These are phyloP conservation scores for Macadamia tetraphylla DNA, from an alignment of 164 flowering plant genomes.

Conservation along the genomic window DNA sequence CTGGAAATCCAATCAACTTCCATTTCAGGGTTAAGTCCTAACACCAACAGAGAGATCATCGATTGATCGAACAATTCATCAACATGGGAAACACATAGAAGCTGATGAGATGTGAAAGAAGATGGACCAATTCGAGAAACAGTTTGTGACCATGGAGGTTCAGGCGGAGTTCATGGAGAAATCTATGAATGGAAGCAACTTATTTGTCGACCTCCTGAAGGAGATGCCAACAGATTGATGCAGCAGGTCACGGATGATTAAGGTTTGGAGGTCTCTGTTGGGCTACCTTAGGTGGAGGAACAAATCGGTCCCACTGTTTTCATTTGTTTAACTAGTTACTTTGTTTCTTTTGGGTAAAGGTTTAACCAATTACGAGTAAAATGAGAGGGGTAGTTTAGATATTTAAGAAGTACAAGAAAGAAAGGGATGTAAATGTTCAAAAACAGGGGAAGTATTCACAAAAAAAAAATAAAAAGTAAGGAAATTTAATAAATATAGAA, in stretches of 20 bases:
- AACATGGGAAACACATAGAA: constrained; percentile 16
- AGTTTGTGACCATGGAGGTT: constrained; percentile 20
- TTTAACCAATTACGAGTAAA: too few species aligned
- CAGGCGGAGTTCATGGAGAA: constrained; percentile 20
- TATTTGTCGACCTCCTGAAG: constrained; percentile 18
- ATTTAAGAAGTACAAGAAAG: too few species aligned
- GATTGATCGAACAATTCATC: background rate
- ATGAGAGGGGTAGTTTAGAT: too few species aligned
- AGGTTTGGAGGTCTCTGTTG: constrained; percentile 21
- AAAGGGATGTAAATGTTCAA: too few species aligned
- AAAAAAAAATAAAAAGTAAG: too few species aligned
- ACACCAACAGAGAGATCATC: background rate
- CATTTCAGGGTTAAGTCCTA: background rate
- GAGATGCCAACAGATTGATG: constrained; percentile 18
- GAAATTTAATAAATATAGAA: too few species aligned
- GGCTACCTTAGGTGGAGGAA: constrained; percentile 14
- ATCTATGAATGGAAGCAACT: constrained; percentile 19
- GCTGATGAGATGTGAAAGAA: constrained; percentile 19
- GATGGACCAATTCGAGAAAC: constrained; percentile 20
- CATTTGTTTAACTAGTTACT: too few species aligned
- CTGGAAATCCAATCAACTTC: too few species aligned
- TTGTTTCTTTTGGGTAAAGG: too few species aligned
- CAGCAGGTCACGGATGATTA: constrained; percentile 23
- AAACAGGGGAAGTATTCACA: too few species aligned
- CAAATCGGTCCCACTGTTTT: background rate